These are phyloP conservation scores for Choanephora cucurbitarum DNA, from an alignment of 371 early-diverging fungal species.

Conservation along the genomic window DNA sequence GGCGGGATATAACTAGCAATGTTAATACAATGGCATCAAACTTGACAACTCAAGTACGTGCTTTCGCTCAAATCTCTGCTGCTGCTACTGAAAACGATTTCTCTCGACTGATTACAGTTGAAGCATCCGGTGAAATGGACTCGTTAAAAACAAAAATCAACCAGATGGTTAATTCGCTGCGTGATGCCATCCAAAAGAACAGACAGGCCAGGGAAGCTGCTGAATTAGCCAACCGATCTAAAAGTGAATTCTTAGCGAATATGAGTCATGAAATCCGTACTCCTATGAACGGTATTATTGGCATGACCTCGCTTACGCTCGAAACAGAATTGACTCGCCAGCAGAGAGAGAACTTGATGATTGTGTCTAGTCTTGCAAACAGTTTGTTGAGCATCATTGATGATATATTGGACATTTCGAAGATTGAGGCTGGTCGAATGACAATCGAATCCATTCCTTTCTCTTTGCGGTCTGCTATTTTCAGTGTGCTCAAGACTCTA, in stretches of 20 bases:
- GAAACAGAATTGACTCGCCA: constrained; percentile 69
- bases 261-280: constrained; percentile 80
- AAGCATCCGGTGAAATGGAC: constrained; percentile 78
- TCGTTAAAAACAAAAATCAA: constrained; percentile 79
- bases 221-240: constrained; percentile 72
- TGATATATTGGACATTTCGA: constrained; percentile 82
- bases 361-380: constrained; percentile 67
- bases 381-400: constrained; percentile 75
- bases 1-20: constrained; percentile 66
- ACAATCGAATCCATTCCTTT: constrained; percentile 69
- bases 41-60: constrained; percentile 61
- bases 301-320: constrained; percentile 69
- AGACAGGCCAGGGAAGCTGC: constrained; percentile 73
- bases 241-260: constrained; percentile 76
- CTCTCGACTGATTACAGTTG: constrained; percentile 66
- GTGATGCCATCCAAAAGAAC: constrained; percentile 73
- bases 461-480: constrained; percentile 66
- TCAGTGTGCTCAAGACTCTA: constrained; percentile 68
- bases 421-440: constrained; percentile 83
- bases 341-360: constrained; percentile 76
- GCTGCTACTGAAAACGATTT: constrained; percentile 71
- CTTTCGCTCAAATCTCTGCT: constrained; percentile 63
- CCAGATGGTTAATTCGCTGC: constrained; percentile 67
- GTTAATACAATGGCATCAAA: constrained; percentile 57
- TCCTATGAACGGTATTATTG: constrained; percentile 81